Base-by-base conservation (phyloP, 352 stramenopile species). In the Globisporangium takayamanum region DNA sequence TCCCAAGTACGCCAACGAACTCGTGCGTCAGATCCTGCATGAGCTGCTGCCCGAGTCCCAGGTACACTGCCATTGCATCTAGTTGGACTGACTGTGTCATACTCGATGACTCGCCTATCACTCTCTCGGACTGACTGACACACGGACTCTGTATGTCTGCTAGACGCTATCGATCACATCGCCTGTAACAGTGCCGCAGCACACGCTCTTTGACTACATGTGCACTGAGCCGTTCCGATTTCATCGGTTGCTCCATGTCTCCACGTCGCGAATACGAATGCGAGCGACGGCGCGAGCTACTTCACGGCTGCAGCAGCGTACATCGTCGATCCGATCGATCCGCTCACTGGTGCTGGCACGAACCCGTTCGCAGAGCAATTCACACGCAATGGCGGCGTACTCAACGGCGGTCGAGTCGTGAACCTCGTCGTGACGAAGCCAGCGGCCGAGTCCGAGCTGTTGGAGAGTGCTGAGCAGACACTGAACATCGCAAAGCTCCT, bases 401-500 rank as follows among this genome's bases (percentile, higher is more conserved):
- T 86, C 50, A 83, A 85, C 53, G 66, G 65, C 36, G 69, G 68
- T 5, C 64, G 73, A 18, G 60, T 76, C 42, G 64, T 74, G 12
- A 57, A 70, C 25, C 64, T 77, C 42, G 57, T 82, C 14, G 54
- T 76, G 36, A 39, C 65, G 46, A 82, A 57, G 42, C 48, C 48
- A 4, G 18, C 67, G 4, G 55, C 61, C 1, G 72, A 87, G 28
- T 56, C 73, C 2, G 69, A 83, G 55, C 44, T 72, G 45, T 64
- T 88, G 25, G 80, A 86, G 63, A 81, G 67, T 1, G 82, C 80
- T 0, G 80, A 89, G 48, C 78, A 92, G 54, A 90, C 76, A 36
- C 69, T 92, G 7, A 69, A 63, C n/a, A 89, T 92, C 74, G 76
- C 80, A 51, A 89, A 89, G 53, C 54, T 92, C 51, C 68, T 92